Conservation (phyloP, 2,329 filamentous ascomycete species). For the Bipolaris sorokiniana region DNA sequence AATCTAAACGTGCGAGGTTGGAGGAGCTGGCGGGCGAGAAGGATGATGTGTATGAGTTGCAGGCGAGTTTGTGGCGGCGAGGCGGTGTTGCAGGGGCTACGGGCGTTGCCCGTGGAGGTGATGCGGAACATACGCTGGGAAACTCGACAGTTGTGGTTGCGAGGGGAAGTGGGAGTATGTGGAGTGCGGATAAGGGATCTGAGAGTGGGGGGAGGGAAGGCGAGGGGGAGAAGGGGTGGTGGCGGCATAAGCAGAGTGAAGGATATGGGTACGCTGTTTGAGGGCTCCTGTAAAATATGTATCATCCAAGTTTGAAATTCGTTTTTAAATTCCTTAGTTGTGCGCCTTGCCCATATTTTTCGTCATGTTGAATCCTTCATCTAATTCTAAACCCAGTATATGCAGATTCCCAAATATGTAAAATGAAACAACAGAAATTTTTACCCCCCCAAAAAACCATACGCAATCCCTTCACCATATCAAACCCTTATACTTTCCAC, state of each 20-base stretch:
- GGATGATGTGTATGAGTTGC: constrained; percentile 51
- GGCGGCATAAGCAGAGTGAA: constrained; percentile 24
- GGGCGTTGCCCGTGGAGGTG: background rate
- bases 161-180: constrained; percentile 20
- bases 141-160: constrained; percentile 8
- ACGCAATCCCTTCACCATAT: background rate
- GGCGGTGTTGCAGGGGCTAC: constrained; percentile 8
- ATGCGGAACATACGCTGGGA: background rate
- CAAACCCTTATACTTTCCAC: constrained; percentile 34
- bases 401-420: background rate
- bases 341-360: background rate
- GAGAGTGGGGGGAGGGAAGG: constrained; percentile 17
- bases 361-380: background rate
- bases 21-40: constrained; percentile 73
- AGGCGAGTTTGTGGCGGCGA: constrained; percentile 55
- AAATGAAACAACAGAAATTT: background rate
- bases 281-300: background rate
- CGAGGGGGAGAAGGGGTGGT: constrained; percentile 30
- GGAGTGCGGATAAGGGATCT: constrained; percentile 15
- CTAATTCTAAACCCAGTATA: background rate
- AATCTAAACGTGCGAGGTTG: constrained; percentile 76
- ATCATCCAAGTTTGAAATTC: background rate
- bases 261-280: constrained; percentile 16
- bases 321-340: background rate
- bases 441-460: too few relatives aligned